A percentile compares a stretch with the other conserved stretches of the same genome.
phyloP scores from a whole-genome alignment of 768 basidiomycete species.

The Tylopilus sp. region DNA sequence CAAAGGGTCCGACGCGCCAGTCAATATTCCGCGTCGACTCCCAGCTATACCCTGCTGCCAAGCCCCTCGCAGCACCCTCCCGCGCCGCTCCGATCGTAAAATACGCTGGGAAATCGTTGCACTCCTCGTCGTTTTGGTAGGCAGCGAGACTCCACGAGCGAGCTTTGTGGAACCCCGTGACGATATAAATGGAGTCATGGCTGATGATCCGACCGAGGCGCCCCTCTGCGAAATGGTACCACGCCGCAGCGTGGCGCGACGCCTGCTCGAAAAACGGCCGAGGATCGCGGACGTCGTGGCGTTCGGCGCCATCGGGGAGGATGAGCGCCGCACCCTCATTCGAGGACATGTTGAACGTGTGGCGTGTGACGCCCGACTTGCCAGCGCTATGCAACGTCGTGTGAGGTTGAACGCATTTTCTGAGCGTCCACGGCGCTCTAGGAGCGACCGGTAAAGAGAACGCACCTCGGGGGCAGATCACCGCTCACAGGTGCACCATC shows the following conservation, averaged over 20 bases:
- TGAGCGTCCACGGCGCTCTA: background rate
- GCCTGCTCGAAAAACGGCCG: slow-evolving; percentile 27
- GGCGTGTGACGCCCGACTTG: background rate
- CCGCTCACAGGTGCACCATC: background rate
- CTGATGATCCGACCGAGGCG: slow-evolving; percentile 26
- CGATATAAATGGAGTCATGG: slow-evolving; percentile 32
- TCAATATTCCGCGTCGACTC: slow-evolving; percentile 16
- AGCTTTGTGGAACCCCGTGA: slow-evolving; percentile 27
- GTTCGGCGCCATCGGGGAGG: slow-evolving; percentile 33
- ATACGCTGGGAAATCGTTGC: slow-evolving; percentile 4
- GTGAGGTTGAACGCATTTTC: background rate
- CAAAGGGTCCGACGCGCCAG: slow-evolving; percentile 17
- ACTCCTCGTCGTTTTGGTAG: slow-evolving; percentile 11
- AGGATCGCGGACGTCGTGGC: slow-evolving; percentile 25
- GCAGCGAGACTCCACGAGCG: slow-evolving; percentile 31
- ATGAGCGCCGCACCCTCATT: slow-evolving; percentile 32
- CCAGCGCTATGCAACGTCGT: background rate
- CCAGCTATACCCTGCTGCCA: slow-evolving; percentile 16
- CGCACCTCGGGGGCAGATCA: slow-evolving; percentile 10
- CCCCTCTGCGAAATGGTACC: slow-evolving; percentile 31
- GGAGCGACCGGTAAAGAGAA: background rate
- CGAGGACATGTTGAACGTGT: slow-evolving; percentile 17
- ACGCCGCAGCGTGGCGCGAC: slow-evolving; percentile 22
- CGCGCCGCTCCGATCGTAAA: slow-evolving; percentile 10
- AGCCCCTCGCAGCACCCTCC: slow-evolving; percentile 3